Conservation (phyloP, 1,284 basidiomycete species). For the Apiotrichum gracile region DNA sequence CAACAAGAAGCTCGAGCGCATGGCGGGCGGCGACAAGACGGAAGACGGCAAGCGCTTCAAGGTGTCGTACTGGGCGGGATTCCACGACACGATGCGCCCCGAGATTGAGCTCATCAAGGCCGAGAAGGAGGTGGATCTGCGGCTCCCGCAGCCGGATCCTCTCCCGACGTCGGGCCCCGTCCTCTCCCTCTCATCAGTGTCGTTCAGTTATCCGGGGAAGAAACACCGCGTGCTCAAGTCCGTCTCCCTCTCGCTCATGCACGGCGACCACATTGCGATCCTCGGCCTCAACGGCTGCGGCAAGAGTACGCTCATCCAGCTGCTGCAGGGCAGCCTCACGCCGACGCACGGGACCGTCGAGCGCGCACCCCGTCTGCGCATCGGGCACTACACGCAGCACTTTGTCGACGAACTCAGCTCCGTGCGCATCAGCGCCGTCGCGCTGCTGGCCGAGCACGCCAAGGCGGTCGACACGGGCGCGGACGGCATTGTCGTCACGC, state of each 20-base stretch:
- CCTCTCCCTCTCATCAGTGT: conserved; percentile 53
- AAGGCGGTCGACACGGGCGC: neutral
- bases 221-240: conserved; percentile 51
- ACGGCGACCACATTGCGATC: conserved; percentile 56
- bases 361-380: conserved; percentile 56
- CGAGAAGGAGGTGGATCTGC: conserved; percentile 52
- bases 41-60: conserved; percentile 57
- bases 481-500: neutral
- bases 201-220: conserved; percentile 48
- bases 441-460: conserved; percentile 1
- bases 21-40: conserved; percentile 55
- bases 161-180: conserved; percentile 55
- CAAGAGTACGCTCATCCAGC: conserved; percentile 60
- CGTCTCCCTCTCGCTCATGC: conserved; percentile 56
- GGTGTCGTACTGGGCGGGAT: conserved; percentile 55
- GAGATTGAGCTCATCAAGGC: conserved; percentile 53
- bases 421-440: conserved; percentile 42
- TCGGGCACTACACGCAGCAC: conserved; percentile 52
- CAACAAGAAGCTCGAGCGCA: conserved; percentile 59
- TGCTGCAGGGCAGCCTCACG: conserved; percentile 54
- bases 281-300: conserved; percentile 56
- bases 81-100: conserved; percentile 49
- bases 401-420: conserved; percentile 45
- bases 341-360: conserved; percentile 55
- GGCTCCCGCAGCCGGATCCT: conserved; percentile 49